Evolutionary conservation across 352 stramenopile species (phyloP).

Genomic region (Globisporangium canariense): DNA sequence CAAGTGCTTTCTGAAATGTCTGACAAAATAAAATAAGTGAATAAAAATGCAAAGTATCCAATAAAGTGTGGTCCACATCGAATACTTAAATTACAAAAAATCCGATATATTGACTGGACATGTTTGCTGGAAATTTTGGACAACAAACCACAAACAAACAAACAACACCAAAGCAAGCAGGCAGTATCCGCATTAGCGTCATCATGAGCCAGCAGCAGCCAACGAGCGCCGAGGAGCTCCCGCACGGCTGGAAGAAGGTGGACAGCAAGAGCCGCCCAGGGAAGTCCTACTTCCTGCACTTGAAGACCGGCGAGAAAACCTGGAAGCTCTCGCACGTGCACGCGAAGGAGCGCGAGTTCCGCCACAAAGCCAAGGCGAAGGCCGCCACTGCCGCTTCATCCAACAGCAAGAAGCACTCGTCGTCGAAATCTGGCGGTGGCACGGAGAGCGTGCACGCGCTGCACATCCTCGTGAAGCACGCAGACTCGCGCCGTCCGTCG

Average conservation of each 20-base stretch:
- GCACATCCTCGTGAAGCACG: conserved; percentile 90
- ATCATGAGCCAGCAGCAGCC: conserved; percentile 21
- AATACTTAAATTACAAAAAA: no score
- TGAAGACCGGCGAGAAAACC: conserved; percentile 84
- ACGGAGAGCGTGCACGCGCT: conserved; percentile 61
- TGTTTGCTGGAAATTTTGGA: no score
- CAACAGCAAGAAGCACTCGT: conserved; percentile 11
- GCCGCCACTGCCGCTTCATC: conserved; percentile 3
- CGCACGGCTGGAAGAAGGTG: conserved; percentile 82
- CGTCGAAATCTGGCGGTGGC: not conserved
- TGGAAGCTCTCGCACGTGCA: conserved; percentile 86
- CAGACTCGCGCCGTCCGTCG: conserved; percentile 70
- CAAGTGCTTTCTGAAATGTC: no score
- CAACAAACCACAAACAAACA: no score
- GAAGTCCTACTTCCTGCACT: conserved; percentile 83
- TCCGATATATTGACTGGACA: no score
- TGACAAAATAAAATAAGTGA: no score
- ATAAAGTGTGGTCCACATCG: no score
- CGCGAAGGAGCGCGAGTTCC: conserved; percentile 75
- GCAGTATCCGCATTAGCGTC: not conserved
- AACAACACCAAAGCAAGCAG: not conserved
- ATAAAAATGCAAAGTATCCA: no score
- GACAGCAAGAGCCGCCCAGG: conserved; percentile 85
- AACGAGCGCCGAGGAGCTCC: conserved; percentile 58
- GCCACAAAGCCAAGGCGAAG: conserved; percentile 42